Base-by-base conservation (phyloP, 768 basidiomycete genomes). In the Kwoniella sp. region DNA sequence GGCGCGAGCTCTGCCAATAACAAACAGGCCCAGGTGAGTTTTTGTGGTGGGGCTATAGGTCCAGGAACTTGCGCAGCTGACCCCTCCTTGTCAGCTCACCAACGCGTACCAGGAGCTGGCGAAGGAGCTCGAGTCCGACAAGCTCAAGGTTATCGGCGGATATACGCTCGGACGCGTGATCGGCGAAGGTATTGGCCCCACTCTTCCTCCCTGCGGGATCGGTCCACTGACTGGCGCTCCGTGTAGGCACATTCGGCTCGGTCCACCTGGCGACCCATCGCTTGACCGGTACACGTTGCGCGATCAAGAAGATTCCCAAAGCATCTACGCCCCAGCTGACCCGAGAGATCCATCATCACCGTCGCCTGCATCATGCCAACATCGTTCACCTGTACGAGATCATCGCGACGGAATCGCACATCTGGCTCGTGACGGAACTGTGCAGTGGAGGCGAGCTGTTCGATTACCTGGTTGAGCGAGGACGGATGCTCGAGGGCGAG, bases 261-360 rank as follows among this genome's bases (percentile, higher is more conserved):
- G 93, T 98, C 26, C 84, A 91, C 45, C 79, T 99, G 71, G 95
- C 91, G 46, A 89, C 87, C 0, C 91, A 99, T 73, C 86, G 92
- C 53, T 79, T 96, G 40, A 91, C 92, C 2, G 87, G 86, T 6
- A 85, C 85, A 38, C 83, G 89, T 46, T 92, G 93, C 62, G 93
- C 93, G 49, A 86, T 99, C 78, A 99, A 99, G 77, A 92, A 96
- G 75, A 93, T 96, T 59, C 89, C 93, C 31, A 98, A 98, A 75
- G 82, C 84, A 51, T 83, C 90, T 79, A 63, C 92, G 27, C 82
- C 91, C 5, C 81, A 87, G 15, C 80, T 99, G 33, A 99, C 95
- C 23, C 83, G 93, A 59, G 93, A 99, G 77, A 95, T 99, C 49
- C 93, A 99, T 69, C 95, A 99, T 67, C 93, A 99, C 76, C 87